Evolutionary conservation across 2,329 filamentous ascomycete genomes (phyloP).

Genomic region (Didymella pomorum): DNA sequence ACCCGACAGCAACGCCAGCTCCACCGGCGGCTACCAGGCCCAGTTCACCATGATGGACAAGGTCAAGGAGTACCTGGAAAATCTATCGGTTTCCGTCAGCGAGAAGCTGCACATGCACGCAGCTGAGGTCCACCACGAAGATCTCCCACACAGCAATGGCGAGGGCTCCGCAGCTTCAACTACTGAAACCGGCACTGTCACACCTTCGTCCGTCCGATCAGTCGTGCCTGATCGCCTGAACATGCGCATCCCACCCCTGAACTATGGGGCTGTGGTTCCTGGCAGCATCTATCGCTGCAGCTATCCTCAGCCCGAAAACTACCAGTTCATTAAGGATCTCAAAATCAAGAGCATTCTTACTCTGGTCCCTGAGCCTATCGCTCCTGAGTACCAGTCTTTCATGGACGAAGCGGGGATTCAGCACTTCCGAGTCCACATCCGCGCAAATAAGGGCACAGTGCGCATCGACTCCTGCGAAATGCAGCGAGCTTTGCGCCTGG

Average conservation of each 20-base stretch:
- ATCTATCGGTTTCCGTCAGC: slow-evolving; percentile 33
- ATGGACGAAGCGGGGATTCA: slow-evolving; percentile 71
- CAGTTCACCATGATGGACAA: slow-evolving; percentile 28
- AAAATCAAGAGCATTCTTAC: slow-evolving; percentile 80
- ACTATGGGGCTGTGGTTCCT: slow-evolving; percentile 78
- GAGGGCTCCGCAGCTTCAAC: slow-evolving; percentile 12
- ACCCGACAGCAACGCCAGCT: slow-evolving; percentile 12
- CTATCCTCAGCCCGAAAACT: slow-evolving; percentile 76
- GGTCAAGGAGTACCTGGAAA: slow-evolving; percentile 33
- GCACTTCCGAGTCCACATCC: slow-evolving; percentile 78
- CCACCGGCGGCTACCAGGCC: slow-evolving; percentile 12
- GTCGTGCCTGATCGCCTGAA: slow-evolving; percentile 45
- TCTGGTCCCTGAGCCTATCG: slow-evolving; percentile 59
- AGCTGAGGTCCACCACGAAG: slow-evolving; percentile 41
- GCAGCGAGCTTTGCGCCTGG: slow-evolving; percentile 72
- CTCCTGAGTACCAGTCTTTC: slow-evolving; percentile 64
- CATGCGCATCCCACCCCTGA: slow-evolving; percentile 63
- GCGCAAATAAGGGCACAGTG: slow-evolving; percentile 81
- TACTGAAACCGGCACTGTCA: slow-evolving; percentile 26
- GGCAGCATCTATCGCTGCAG: slow-evolving; percentile 81
- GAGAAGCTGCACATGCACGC: slow-evolving; percentile 41
- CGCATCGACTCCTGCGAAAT: slow-evolving; percentile 60
- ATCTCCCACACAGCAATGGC: slow-evolving; percentile 35
- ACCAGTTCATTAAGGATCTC: slow-evolving; percentile 71
- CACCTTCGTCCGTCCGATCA: slow-evolving; percentile 35